phyloP scores from a whole-genome alignment of 1,284 basidiomycete genomes.

The Trametes hirsuta region DNA sequence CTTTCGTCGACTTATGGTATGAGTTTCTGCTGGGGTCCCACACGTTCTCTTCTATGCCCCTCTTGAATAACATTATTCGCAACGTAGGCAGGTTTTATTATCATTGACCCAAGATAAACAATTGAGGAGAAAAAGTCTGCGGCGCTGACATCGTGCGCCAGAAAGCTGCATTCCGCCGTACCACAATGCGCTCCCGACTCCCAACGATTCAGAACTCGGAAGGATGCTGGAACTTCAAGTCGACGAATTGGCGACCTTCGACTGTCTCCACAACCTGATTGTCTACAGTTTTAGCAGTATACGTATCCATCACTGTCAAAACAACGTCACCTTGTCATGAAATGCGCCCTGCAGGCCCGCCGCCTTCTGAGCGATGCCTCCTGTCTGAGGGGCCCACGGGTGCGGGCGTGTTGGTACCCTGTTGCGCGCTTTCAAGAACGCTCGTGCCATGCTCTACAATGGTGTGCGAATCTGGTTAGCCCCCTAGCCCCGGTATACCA shows the following conservation, averaged over 20 bases:
- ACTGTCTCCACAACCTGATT: conserved; percentile 17
- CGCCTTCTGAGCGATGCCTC: conserved; percentile 27
- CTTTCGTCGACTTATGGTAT: background rate
- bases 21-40: no score
- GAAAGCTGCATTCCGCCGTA: no score
- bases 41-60: no score
- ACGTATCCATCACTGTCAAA: background rate
- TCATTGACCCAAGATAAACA: no score
- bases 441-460: conserved; percentile 20
- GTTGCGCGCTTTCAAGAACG: conserved; percentile 24
- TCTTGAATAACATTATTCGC: no score
- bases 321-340: conserved; percentile 24
- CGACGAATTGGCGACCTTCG: conserved; percentile 22
- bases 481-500: background rate
- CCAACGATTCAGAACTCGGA: background rate
- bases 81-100: no score
- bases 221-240: conserved; percentile 20
- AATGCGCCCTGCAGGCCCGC: conserved; percentile 20
- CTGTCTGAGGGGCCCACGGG: conserved; percentile 25
- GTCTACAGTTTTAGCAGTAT: background rate
- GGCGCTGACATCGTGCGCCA: no score
- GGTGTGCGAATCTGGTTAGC: background rate
- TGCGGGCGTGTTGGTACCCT: conserved; percentile 21
- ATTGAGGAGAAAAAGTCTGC: no score
- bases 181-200: no score